Percentiles rank a stretch among this genome's conserved stretches.
Evolutionary conservation across 1,139 yeast genomes (phyloP).

Genomic region (Pneumocystis murina): DNA sequence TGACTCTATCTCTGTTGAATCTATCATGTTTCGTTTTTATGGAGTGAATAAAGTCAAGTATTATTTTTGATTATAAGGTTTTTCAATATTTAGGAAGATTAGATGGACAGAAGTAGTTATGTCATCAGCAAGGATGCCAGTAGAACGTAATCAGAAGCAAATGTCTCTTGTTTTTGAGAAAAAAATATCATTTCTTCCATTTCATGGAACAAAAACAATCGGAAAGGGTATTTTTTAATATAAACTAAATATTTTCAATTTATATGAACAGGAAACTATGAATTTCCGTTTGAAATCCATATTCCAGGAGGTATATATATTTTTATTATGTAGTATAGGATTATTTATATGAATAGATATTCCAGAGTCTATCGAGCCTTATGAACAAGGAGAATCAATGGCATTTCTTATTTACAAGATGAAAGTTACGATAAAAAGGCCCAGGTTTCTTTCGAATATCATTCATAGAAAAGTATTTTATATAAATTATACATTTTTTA

Average conservation of each 20-base stretch:
- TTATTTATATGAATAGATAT: slow-evolving; percentile 26
- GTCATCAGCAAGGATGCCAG: slow-evolving; percentile 4
- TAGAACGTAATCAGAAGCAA: slow-evolving; percentile 26
- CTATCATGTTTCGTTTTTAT: slow-evolving; percentile 45
- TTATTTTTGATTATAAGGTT: neutral
- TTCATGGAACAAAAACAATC: slow-evolving; percentile 21
- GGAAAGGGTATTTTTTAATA: slow-evolving; percentile 15
- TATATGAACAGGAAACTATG: slow-evolving; percentile 53
- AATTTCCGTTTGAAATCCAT: slow-evolving; percentile 73
- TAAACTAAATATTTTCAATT: neutral
- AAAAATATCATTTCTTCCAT: slow-evolving; percentile 55
- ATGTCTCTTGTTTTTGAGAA: slow-evolving; percentile 60
- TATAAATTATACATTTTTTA: neutral
- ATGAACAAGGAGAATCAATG: neutral
- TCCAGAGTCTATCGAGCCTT: slow-evolving; percentile 50
- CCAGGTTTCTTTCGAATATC: slow-evolving; percentile 54
- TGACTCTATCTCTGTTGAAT: slow-evolving; percentile 60
- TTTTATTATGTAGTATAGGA: neutral
- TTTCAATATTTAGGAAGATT: neutral
- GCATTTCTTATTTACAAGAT: neutral
- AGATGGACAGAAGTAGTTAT: slow-evolving; percentile 6
- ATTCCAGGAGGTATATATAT: slow-evolving; percentile 44
- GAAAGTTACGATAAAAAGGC: slow-evolving; percentile 47
- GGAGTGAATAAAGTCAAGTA: slow-evolving; percentile 46
- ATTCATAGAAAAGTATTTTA: slow-evolving; percentile 36